A percentile compares a stretch with the other conserved stretches of the same genome.
Evolutionary conservation across 2,329 filamentous ascomycete species (phyloP).

Genomic region (Alternaria viburni): DNA sequence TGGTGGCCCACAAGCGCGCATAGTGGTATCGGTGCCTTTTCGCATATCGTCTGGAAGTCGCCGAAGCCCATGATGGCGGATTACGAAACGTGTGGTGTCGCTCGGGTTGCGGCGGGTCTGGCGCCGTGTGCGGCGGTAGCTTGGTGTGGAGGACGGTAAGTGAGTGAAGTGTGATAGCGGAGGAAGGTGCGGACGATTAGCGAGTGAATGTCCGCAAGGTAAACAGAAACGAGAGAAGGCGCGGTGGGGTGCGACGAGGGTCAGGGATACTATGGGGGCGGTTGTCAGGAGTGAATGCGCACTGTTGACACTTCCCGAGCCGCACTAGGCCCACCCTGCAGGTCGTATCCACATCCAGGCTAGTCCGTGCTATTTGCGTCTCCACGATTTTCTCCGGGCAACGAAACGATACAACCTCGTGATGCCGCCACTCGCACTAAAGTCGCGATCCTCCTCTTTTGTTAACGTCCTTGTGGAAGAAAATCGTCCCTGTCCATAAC

Average conservation of each 20-base stretch:
- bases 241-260: constrained; percentile 30
- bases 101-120: constrained; percentile 10
- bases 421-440: background rate
- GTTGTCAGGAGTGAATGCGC: constrained; percentile 42
- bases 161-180: constrained; percentile 4
- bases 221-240: constrained; percentile 27
- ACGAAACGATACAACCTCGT: background rate
- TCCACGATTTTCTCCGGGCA: background rate
- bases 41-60: constrained; percentile 86
- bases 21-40: constrained; percentile 81
- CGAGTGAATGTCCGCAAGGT: constrained; percentile 28
- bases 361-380: constrained; percentile 5
- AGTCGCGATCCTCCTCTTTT: background rate
- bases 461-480: fast-evolving
- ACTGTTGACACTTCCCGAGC: constrained; percentile 17
- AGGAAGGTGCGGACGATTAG: constrained; percentile 22
- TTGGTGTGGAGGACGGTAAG: constrained; percentile 2
- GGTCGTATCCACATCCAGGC: background rate
- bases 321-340: constrained; percentile 13
- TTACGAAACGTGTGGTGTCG: constrained; percentile 6
- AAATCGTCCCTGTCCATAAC: background rate
- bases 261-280: constrained; percentile 24
- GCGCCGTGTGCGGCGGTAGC: constrained; percentile 11
- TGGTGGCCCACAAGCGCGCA: constrained; percentile 84
- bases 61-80: constrained; percentile 75